phyloP scores from a whole-genome alignment of 2,329 filamentous ascomycete species.

The Fragosphaeria purpurea region DNA sequence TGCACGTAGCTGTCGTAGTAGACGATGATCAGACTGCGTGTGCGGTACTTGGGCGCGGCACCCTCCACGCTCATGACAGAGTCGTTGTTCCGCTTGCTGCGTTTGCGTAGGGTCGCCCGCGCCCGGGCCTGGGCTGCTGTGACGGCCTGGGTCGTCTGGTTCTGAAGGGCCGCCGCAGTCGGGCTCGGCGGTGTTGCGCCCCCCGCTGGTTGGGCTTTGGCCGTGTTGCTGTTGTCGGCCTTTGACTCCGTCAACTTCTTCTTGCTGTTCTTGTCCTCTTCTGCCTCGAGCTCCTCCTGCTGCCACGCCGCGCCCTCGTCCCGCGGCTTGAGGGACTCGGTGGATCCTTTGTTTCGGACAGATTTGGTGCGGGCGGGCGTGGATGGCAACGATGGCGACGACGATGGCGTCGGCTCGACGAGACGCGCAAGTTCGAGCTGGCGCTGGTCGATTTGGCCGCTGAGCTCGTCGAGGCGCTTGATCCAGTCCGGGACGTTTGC shows the following conservation, averaged over 20 bases:
- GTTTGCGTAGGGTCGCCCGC: conserved; percentile 38
- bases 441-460: conserved; percentile 49
- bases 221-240: neutral
- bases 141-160: conserved; percentile 6
- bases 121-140: conserved; percentile 32
- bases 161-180: conserved; percentile 7
- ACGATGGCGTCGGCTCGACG: conserved; percentile 16
- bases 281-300: neutral
- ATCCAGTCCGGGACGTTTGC: conserved; percentile 52
- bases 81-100: conserved; percentile 36
- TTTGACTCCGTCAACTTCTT: neutral
- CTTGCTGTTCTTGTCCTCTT: neutral
- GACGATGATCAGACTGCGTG: conserved; percentile 71
- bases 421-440: conserved; percentile 46
- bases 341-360: conserved; percentile 17
- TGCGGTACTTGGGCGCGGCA: conserved; percentile 49
- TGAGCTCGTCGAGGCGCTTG: conserved; percentile 48
- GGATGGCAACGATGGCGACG: conserved; percentile 11
- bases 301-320: conserved; percentile 13
- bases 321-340: conserved; percentile 17
- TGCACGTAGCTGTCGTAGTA: conserved; percentile 88
- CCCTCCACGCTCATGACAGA: conserved; percentile 42
- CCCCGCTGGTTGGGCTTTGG: neutral
- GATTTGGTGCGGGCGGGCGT: conserved; percentile 16
- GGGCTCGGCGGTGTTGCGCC: neutral